Conservation (phyloP, 75 land plant genomes). For the Picea sitchensis region DNA sequence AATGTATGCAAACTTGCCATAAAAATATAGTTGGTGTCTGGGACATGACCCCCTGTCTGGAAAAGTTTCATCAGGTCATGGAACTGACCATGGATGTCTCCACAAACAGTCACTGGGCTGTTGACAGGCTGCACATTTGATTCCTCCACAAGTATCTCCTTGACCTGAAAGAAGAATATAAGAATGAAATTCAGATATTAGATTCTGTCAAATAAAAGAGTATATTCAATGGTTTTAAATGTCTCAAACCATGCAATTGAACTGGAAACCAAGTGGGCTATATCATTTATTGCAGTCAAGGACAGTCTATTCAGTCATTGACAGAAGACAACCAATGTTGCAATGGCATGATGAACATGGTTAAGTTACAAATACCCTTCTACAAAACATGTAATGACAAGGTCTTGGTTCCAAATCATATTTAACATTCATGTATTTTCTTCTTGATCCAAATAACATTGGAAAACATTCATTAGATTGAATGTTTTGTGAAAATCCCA, state of each 20-base stretch:
- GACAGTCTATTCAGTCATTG: background rate
- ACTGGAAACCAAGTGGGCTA: background rate
- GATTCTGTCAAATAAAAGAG: background rate
- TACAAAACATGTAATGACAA: background rate
- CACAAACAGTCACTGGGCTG: conserved; percentile 98
- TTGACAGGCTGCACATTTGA: conserved; percentile 99
- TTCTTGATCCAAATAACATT: too few species aligned
- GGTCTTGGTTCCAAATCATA: background rate
- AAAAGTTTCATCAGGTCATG: conserved; percentile 99
- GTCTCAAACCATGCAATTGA: background rate
- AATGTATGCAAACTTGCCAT: conserved; percentile 49
- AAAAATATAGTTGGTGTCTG: conserved; percentile 93
- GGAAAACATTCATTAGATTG: too few species aligned
- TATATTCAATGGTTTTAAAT: background rate
- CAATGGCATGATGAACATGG: background rate
- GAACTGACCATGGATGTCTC: conserved; percentile 98
- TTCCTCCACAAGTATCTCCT: conserved; percentile 98
- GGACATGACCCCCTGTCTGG: conserved; percentile 98
- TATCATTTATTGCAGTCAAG: background rate
- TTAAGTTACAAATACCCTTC: background rate
- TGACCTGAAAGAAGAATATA: conserved; percentile 50
- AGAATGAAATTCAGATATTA: background rate
- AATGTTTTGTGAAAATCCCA: too few species aligned
- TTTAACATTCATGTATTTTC: too few species aligned
- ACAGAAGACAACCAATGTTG: background rate